phyloP scores from a whole-genome alignment of 2,329 filamentous ascomycete genomes.

The Paraphaeosphaeria sporulosa region DNA sequence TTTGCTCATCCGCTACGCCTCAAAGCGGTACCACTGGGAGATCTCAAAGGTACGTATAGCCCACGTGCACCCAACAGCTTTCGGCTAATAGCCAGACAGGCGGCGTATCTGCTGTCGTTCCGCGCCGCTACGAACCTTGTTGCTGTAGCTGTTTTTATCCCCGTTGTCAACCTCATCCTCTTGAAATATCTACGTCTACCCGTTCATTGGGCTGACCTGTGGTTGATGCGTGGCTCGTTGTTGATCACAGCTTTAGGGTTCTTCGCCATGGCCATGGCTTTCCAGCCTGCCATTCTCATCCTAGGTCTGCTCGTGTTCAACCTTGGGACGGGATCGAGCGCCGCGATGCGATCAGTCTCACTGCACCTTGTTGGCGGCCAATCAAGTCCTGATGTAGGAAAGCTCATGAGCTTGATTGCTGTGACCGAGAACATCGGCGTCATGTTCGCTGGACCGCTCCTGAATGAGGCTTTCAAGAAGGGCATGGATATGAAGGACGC shows the following conservation, averaged over 20 bases:
- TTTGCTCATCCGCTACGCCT: slow-evolving; percentile 61
- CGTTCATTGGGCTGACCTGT: slow-evolving; percentile 54
- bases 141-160: slow-evolving; percentile 56
- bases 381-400: slow-evolving; percentile 52
- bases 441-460: slow-evolving; percentile 56
- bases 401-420: slow-evolving; percentile 59
- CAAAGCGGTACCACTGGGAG: slow-evolving; percentile 59
- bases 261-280: slow-evolving; percentile 56
- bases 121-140: slow-evolving; percentile 58
- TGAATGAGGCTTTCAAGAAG: slow-evolving; percentile 56
- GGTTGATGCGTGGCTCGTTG: slow-evolving; percentile 56
- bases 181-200: slow-evolving; percentile 46
- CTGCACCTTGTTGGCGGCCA: slow-evolving; percentile 58
- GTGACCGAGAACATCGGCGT: slow-evolving; percentile 57
- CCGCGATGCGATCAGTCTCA: slow-evolving; percentile 56
- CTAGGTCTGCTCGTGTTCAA: slow-evolving; percentile 57
- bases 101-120: slow-evolving; percentile 53
- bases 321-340: slow-evolving; percentile 57
- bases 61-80: background rate
- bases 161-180: slow-evolving; percentile 50
- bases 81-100: slow-evolving; percentile 45
- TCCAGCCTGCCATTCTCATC: slow-evolving; percentile 52
- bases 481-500: slow-evolving; percentile 55
- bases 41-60: slow-evolving; percentile 44
- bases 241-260: slow-evolving; percentile 54